Evolutionary conservation across 2,329 filamentous ascomycete genomes (phyloP), one percentile per base, ranked within the genome.

Genomic region (Colletotrichum tanaceti): DNA sequence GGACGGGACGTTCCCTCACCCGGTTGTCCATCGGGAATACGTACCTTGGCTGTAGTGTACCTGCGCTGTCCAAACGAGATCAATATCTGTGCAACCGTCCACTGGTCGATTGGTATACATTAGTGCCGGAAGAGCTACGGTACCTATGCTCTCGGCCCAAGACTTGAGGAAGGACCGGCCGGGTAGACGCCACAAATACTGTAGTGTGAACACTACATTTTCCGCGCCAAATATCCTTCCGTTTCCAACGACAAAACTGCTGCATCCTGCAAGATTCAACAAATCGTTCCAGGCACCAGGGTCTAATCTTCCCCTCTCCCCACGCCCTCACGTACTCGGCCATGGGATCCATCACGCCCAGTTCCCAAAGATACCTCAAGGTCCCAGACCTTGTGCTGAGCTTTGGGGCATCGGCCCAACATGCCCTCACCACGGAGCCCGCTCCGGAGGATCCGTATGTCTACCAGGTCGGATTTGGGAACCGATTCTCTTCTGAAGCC

Each of bases 401-500:
- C n/a, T 58, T 54, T 24, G 64, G 67, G 14, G 67, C 67, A 20
- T 71, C 58, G 35, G 71, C 66, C 20, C 72, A 71, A 49, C 61
- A 67, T 50, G 60, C 64, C 11, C 72, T 71, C 46, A 58, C 70
- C 16, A 72, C 65, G 18, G 54, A 52, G 14, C 16, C 72, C 22
- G 52, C 60, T 20, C 47, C 55, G 9, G 43, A 58, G 18, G 72
- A 73, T 63, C 72, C 72, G 35, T 73, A 73, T 46, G 59, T 49
- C 58, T 73, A 73, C 57, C 72, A 73, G 53, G 71, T 72, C 38
- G 72, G 72, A 43, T 73, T 73, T 68, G 72, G 72, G 14, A 73
- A 72, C 24, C 64, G 58, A 16, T 73, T 73, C 64, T 63, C 71
- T 46, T 73, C 72, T 1, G 72, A 73, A 66, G 72, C 72, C 47